phyloP scores from a whole-genome alignment of 1,284 basidiomycete genomes.

The Earliella scabrosa region DNA sequence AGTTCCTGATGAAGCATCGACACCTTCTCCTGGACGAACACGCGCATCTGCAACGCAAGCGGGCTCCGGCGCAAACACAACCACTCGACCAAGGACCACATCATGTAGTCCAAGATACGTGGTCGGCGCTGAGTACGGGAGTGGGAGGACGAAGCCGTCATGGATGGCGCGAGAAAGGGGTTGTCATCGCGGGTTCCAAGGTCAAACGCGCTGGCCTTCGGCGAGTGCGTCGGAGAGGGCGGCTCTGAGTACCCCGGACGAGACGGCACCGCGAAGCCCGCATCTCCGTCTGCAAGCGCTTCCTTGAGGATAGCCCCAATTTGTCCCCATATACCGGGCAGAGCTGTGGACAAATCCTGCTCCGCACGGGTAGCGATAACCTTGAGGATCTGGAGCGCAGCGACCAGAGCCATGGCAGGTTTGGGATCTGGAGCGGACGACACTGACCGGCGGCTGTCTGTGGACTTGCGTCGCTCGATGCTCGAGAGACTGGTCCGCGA shows the following conservation, averaged over 20 bases:
- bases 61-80: constrained; percentile 67
- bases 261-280: constrained; percentile 51
- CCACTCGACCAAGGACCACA: constrained; percentile 77
- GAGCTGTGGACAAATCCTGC: constrained; percentile 54
- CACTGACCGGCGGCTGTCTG: constrained; percentile 37
- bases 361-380: constrained; percentile 67
- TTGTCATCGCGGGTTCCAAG: constrained; percentile 25
- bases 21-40: constrained; percentile 66
- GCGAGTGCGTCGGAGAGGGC: constrained; percentile 50
- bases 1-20: constrained; percentile 54
- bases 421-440: constrained; percentile 29
- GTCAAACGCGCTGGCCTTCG: constrained; percentile 37
- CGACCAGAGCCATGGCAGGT: constrained; percentile 51
- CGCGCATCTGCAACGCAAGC: constrained; percentile 65
- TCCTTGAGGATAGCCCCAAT: constrained; percentile 53
- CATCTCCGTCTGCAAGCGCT: constrained; percentile 61
- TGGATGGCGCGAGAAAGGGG: constrained; percentile 33
- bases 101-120: constrained; percentile 70
- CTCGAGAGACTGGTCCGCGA: constrained; percentile 25
- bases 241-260: constrained; percentile 44
- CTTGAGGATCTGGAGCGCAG: constrained; percentile 73
- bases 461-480: constrained; percentile 47
- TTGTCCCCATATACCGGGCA: constrained; percentile 67
- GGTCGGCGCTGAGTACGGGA: constrained; percentile 42
- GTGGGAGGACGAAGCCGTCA: constrained; percentile 20